Conservation (phyloP, 192 early-diverging fungal species). For the Oehlia diaphana region DNA sequence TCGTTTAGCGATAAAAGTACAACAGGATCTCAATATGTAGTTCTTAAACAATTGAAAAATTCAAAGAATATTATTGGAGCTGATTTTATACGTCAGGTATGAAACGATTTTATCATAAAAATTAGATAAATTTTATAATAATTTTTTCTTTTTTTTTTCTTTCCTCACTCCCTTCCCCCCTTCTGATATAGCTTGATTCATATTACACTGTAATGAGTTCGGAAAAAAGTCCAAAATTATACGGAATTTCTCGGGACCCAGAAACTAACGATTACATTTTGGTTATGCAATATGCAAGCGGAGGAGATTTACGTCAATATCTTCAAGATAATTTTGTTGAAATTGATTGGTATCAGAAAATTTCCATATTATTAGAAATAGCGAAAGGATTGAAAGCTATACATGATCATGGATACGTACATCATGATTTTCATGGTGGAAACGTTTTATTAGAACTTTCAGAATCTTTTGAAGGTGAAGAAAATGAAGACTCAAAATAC, state of each 20-base stretch:
- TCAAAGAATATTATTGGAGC: too few species aligned
- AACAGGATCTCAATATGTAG: not conserved
- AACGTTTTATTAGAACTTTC: not conserved
- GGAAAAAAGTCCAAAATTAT: not conserved
- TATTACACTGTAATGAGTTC: not conserved
- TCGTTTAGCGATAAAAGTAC: not conserved
- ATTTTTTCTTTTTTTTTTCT: too few species aligned
- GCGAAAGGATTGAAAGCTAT: not conserved
- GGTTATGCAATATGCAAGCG: slow-evolving; percentile 4
- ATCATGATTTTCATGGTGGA: not conserved
- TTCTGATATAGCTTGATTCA: not conserved
- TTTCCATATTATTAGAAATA: not conserved
- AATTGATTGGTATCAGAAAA: not conserved
- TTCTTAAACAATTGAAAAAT: not conserved
- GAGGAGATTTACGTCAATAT: not conserved
- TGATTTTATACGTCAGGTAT: too few species aligned
- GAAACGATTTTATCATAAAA: too few species aligned
- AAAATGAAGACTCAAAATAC: not conserved
- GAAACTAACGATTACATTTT: not conserved
- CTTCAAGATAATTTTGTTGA: not conserved
- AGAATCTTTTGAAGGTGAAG: not conserved
- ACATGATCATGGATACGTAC: not conserved
- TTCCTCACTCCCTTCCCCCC: not conserved
- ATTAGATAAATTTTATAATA: too few species aligned
- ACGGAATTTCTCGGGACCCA: slow-evolving; percentile 1